Conservation (phyloP, 2,329 filamentous ascomycete genomes). For the Chaetomiaceae sp. region DNA sequence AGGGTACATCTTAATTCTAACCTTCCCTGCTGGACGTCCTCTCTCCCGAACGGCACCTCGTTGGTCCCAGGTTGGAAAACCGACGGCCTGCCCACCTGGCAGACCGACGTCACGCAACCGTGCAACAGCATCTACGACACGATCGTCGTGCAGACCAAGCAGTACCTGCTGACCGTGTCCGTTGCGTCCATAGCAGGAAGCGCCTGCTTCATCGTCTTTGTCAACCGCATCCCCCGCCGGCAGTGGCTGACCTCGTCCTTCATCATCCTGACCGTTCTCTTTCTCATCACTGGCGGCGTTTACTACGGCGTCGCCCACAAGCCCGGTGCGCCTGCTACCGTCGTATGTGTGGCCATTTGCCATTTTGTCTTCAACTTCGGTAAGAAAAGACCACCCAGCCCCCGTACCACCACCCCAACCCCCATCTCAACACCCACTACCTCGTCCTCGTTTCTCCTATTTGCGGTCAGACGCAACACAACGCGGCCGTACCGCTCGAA, state of each 20-base stretch:
- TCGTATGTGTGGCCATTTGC: constrained; percentile 46
- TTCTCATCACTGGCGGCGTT: constrained; percentile 44
- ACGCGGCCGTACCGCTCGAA: no score
- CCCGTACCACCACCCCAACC: no score
- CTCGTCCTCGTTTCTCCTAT: no score
- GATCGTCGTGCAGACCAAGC: constrained; percentile 45
- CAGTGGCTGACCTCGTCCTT: constrained; percentile 47
- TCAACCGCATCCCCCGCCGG: constrained; percentile 42
- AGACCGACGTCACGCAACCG: constrained; percentile 42
- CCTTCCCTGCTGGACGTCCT: constrained; percentile 44
- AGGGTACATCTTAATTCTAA: constrained; percentile 31
- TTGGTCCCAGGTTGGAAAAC: constrained; percentile 37
- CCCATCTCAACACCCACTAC: no score
- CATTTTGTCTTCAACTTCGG: constrained; percentile 53
- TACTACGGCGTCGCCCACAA: constrained; percentile 43
- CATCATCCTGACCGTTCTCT: constrained; percentile 39
- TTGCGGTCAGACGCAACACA: no score
- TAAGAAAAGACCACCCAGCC: no score
- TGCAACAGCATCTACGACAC: constrained; percentile 49
- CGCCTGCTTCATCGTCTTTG: constrained; percentile 42
- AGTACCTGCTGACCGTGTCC: constrained; percentile 47
- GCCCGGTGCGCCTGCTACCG: constrained; percentile 38
- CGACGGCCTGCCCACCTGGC: constrained; percentile 41
- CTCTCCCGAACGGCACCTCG: constrained; percentile 37
- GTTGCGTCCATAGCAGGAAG: constrained; percentile 46